A percentile compares a stretch with the other conserved stretches of the same genome.
phyloP scores from a whole-genome alignment of 345 rosid genomes.

The Rhodamnia argentea region DNA sequence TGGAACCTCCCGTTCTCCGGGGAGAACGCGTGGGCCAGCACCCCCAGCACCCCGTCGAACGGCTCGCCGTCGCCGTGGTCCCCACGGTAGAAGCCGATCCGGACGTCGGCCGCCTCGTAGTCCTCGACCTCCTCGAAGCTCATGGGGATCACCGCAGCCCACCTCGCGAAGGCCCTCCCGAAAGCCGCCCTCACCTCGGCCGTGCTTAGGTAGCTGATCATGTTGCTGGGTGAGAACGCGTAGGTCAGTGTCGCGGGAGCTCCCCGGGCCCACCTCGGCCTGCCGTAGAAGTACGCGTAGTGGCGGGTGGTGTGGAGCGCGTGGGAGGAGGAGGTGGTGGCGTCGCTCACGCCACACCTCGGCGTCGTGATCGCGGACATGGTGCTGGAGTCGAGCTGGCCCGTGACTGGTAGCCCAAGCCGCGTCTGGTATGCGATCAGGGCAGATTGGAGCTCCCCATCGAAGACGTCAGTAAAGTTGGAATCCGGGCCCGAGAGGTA shows the following conservation, averaged over 20 bases:
- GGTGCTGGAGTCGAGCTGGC: constrained; percentile 55
- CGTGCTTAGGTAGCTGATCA: constrained; percentile 39
- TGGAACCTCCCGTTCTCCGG: constrained; percentile 83
- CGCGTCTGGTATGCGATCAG: constrained; percentile 47
- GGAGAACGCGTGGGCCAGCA: constrained; percentile 79
- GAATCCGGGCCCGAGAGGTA: constrained; percentile 28
- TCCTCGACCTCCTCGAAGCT: constrained; percentile 43
- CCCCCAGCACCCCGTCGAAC: constrained; percentile 84
- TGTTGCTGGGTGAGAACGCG: constrained; percentile 41
- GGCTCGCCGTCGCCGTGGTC: constrained; percentile 86
- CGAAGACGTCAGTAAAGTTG: constrained; percentile 55
- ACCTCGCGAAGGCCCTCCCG: constrained; percentile 47
- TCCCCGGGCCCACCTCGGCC: constrained; percentile 52
- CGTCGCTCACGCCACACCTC: constrained; percentile 70
- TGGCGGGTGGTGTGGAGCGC: constrained; percentile 27
- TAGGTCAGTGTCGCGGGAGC: constrained; percentile 50
- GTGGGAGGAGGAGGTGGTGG: not conserved
- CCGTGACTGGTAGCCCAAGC: constrained; percentile 60
- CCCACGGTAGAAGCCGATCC: constrained; percentile 49
- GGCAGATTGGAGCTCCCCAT: constrained; percentile 38
- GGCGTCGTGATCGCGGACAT: constrained; percentile 53
- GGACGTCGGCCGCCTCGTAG: constrained; percentile 38
- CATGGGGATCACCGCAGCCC: constrained; percentile 76
- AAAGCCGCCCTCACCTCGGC: constrained; percentile 37
- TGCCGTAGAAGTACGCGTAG: constrained; percentile 59